These are phyloP conservation scores for Mrakia hoshinonis DNA, from an alignment of 768 basidiomycete species.

Conservation along the genomic window DNA sequence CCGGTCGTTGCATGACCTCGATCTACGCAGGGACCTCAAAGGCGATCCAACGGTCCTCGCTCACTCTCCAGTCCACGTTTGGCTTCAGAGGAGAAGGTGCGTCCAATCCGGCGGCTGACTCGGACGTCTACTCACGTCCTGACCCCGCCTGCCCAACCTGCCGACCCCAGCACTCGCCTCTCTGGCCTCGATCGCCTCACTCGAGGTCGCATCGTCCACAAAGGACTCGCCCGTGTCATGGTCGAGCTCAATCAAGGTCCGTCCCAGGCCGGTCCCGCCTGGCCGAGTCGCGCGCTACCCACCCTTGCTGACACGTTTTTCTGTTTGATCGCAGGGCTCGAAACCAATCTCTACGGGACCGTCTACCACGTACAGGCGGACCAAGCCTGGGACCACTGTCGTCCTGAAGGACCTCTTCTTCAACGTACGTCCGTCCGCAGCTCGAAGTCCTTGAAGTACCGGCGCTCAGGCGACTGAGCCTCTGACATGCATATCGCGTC, in stretches of 20 bases:
- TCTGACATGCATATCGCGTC: neutral
- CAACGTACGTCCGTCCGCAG: conserved; percentile 51
- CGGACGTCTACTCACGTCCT: no score
- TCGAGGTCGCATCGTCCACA: conserved; percentile 78
- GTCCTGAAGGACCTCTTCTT: conserved; percentile 82
- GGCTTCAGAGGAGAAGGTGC: conserved; percentile 91
- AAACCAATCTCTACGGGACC: conserved; percentile 61
- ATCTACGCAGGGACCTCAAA: conserved; percentile 60
- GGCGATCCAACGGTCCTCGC: conserved; percentile 38
- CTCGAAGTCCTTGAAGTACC: neutral
- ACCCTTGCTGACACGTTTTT: neutral
- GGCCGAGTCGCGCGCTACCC: neutral
- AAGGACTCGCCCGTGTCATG: conserved; percentile 55
- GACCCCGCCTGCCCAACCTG: neutral
- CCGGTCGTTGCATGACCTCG: neutral
- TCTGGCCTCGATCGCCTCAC: conserved; percentile 62
- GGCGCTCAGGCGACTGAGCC: neutral
- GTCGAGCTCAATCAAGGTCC: conserved; percentile 70
- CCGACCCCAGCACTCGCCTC: conserved; percentile 63
- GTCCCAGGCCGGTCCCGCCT: conserved; percentile 19
- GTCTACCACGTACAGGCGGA: conserved; percentile 65
- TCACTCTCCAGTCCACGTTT: conserved; percentile 47
- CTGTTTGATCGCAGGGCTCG: conserved; percentile 48
- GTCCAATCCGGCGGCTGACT: neutral
- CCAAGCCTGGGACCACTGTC: conserved; percentile 68